phyloP scores from a whole-genome alignment of 2,329 filamentous ascomycete genomes.

The Cyphellophora attinorum region DNA sequence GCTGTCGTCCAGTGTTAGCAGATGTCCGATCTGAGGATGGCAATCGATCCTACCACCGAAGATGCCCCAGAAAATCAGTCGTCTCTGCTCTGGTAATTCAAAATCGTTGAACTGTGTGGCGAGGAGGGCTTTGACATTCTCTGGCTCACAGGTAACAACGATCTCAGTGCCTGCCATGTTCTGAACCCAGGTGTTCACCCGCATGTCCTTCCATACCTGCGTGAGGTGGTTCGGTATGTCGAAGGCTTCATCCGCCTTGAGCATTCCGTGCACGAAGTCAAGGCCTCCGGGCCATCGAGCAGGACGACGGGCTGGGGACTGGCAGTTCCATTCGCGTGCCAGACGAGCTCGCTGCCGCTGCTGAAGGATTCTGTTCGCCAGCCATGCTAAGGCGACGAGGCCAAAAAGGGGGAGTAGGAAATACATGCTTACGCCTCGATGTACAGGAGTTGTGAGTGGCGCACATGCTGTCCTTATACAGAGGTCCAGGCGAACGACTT shows the following conservation, averaged over 20 bases:
- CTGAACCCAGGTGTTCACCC: not conserved
- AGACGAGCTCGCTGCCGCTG: not conserved
- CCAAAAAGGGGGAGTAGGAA: no score
- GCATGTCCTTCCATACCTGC: not conserved
- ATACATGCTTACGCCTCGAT: no score
- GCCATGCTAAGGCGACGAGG: no score
- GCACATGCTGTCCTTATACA: no score
- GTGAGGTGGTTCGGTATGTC: not conserved
- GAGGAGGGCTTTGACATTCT: slow-evolving; percentile 74
- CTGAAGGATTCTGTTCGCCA: no score
- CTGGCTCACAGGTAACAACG: slow-evolving; percentile 26
- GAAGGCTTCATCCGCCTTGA: not conserved
- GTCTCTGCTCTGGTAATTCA: no score
- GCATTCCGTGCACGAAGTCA: not conserved
- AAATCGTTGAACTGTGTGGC: slow-evolving; percentile 76
- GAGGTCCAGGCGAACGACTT: no score
- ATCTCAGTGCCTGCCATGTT: not conserved
- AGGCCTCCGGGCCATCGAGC: not conserved
- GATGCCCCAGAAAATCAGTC: no score
- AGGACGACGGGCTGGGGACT: not conserved
- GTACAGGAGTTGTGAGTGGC: no score
- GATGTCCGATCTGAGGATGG: no score
- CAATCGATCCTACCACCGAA: no score
- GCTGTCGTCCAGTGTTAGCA: no score
- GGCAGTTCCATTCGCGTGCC: not conserved